Base-by-base conservation (phyloP, 306 rosid genomes). In the Glycine latifolia region DNA sequence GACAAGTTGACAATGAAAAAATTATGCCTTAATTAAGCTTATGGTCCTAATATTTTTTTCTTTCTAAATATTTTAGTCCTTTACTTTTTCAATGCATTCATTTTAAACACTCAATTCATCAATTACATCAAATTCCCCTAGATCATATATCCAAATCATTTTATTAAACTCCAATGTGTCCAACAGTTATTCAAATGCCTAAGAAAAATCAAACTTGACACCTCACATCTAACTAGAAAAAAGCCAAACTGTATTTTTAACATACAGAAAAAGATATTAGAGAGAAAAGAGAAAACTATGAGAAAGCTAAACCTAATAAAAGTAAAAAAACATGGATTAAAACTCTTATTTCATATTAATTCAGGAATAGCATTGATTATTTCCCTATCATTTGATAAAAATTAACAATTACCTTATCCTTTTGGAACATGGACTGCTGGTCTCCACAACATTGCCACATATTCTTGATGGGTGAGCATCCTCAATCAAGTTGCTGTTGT, bases 391-490 rank as follows among this genome's bases (percentile, higher is more conserved):
- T 81, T 62, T 56, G 76, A 58, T 54, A 61, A 79, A 67, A 77
- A 76, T 72, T 73, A 86, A 69, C 65, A 72, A 71, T 77, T 77
- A 93, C 96, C 97, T 88, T 83, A 63, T 92, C 78, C 88, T 87
- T 80, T 91, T 87, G 67, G 81, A 88, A 83, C 87, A 83, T 70
- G 74, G 53, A 70, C 71, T 81, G 1, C 84, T 85, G 43, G 84
- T 85, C 76, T 77, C 91, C 66, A 62, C 85, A 61, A 58, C 37
- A 81, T 68, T 66, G 50, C 81, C 15, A 74, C 86, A 69, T 65
- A 71, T 81, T 61, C 59, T 85, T 54, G 82, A 78, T 6, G 88
- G 58, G 50, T 16, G 10, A 2, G 85, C 39, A 82, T 76, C 88
- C 63, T 75, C 81, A 80, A 50, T 77, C 76, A 86, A 50, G 80